Evolutionary conservation across 2,329 filamentous ascomycete species (phyloP).

Genomic region (Lachnellula suecica): DNA sequence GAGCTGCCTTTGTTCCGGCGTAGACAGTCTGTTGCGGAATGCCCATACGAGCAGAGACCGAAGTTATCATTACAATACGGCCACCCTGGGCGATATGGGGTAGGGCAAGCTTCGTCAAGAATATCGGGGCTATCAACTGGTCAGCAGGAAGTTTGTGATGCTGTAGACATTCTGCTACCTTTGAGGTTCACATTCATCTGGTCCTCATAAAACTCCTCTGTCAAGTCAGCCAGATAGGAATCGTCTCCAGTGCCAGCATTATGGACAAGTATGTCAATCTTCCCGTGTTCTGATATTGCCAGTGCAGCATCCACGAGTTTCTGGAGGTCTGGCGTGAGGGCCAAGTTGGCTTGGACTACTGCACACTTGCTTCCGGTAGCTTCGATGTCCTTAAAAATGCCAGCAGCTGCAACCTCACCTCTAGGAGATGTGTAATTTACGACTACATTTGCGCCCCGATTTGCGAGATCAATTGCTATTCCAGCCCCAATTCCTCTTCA

Average conservation of each 20-base stretch:
- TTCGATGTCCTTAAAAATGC: conserved; percentile 8
- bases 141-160: neutral
- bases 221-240: conserved; percentile 39
- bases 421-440: conserved; percentile 10
- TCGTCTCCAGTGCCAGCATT: conserved; percentile 16
- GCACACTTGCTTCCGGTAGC: conserved; percentile 21
- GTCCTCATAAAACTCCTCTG: conserved; percentile 48
- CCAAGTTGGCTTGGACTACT: conserved; percentile 12
- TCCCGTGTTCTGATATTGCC: conserved; percentile 5
- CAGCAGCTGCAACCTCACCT: conserved; percentile 37
- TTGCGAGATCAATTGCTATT: conserved; percentile 47
- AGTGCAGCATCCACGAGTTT: conserved; percentile 12
- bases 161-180: conserved; percentile 1
- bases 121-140: conserved; percentile 47
- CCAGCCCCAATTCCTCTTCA: conserved; percentile 46
- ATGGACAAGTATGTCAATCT: conserved; percentile 33
- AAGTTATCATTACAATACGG: conserved; percentile 60
- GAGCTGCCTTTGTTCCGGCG: conserved; percentile 55
- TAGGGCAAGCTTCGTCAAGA: conserved; percentile 53
- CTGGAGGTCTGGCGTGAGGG: neutral
- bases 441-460: conserved; percentile 41
- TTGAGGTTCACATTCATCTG: conserved; percentile 54
- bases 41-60: conserved; percentile 48
- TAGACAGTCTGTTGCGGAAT: conserved; percentile 50
- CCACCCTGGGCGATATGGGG: conserved; percentile 46